phyloP scores from a whole-genome alignment of 139 green algal genomes.

The Coelastrella sp. region DNA sequence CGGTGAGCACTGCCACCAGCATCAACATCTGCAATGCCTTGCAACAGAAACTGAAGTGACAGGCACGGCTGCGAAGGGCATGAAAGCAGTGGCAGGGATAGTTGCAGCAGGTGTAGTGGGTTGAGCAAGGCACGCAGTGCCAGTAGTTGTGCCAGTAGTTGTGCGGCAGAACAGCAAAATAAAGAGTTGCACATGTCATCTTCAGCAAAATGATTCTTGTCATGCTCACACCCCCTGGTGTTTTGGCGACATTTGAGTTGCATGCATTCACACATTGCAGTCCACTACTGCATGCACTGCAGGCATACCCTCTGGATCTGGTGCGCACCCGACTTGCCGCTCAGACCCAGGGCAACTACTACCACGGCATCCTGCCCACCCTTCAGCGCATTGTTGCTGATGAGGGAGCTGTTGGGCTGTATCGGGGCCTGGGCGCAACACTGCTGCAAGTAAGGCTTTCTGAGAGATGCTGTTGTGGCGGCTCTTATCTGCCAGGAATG shows the following conservation, averaged over 20 bases:
- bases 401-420: constrained; percentile 89
- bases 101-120: background rate
- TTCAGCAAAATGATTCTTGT: background rate
- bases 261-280: background rate
- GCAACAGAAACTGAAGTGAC: background rate
- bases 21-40: background rate
- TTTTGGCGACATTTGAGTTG: background rate
- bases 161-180: no score
- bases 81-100: constrained; percentile 1
- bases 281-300: background rate
- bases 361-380: constrained; percentile 77
- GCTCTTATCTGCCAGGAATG: background rate
- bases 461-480: background rate
- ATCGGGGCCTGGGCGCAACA: constrained; percentile 92
- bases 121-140: no score
- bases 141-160: no score
- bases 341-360: constrained; percentile 67
- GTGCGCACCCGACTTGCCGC: constrained; percentile 91
- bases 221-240: background rate
- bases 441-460: constrained; percentile 77
- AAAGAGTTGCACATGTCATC: no score
- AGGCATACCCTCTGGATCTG: constrained; percentile 95
- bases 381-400: constrained; percentile 82
- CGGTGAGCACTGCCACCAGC: constrained; percentile 64
- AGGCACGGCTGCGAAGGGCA: background rate